Conservation (phyloP, 257 asterid genomes). For the Plectranthus barbatus region DNA sequence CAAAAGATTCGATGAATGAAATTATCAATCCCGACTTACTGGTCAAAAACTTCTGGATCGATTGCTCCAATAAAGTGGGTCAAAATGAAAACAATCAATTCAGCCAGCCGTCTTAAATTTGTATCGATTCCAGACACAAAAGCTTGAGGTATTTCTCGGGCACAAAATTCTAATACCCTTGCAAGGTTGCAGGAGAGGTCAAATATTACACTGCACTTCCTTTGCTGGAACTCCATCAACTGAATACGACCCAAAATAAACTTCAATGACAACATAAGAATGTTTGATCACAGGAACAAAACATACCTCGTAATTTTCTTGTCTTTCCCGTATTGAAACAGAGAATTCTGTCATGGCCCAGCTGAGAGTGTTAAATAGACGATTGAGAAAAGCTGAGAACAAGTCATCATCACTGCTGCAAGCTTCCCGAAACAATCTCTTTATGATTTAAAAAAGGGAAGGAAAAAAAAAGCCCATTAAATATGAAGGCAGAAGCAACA, state of each 20-base stretch:
- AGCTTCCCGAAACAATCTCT: conserved; percentile 82
- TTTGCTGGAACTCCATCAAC: conserved; percentile 82
- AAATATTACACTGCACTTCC: conserved; percentile 80
- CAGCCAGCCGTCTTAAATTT: conserved; percentile 77
- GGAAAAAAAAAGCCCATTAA: conserved; percentile 10
- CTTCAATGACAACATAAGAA: background rate
- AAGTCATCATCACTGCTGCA: conserved; percentile 56
- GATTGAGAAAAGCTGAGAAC: conserved; percentile 83
- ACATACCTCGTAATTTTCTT: conserved; percentile 78
- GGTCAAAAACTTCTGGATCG: conserved; percentile 78
- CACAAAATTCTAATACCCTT: conserved; percentile 80
- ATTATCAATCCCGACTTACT: too few relatives aligned
- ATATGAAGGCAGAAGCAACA: conserved; percentile 9
- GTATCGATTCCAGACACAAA: conserved; percentile 74
- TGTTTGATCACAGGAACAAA: background rate
- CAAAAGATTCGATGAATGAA: too few relatives aligned
- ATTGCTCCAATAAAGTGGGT: conserved; percentile 66
- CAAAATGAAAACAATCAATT: conserved; percentile 69
- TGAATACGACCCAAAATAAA: conserved; percentile 22
- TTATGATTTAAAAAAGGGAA: conserved; percentile 4
- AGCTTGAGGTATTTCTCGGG: conserved; percentile 80
- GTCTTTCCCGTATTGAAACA: conserved; percentile 84
- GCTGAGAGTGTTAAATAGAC: conserved; percentile 81
- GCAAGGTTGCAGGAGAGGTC: conserved; percentile 93
- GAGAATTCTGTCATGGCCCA: conserved; percentile 99